Percentiles rank a stretch among this genome's conserved stretches.
Conservation (phyloP, 2,329 filamentous ascomycete species). For the Madurella mycetomatis region DNA sequence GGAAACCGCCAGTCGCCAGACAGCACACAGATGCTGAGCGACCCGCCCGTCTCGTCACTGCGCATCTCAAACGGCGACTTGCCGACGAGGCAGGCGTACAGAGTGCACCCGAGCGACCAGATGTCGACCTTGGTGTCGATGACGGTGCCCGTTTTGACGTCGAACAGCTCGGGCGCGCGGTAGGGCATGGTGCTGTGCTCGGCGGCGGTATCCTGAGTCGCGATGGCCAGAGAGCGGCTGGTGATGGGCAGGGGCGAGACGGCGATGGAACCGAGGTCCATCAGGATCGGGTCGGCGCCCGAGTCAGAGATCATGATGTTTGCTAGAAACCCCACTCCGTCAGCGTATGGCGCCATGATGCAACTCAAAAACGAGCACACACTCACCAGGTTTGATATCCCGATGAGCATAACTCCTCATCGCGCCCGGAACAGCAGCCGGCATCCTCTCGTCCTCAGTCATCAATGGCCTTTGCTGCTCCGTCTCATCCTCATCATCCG, state of each 20-base stretch:
- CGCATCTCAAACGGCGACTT: slow-evolving; percentile 96
- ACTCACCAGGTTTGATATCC: slow-evolving; percentile 90
- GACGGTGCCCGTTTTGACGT: slow-evolving; percentile 87
- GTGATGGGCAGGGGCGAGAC: slow-evolving; percentile 86
- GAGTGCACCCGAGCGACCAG: slow-evolving; percentile 95
- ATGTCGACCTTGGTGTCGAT: slow-evolving; percentile 98
- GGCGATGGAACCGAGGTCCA: slow-evolving; percentile 92
- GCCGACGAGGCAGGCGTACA: slow-evolving; percentile 93
- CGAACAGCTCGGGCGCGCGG: slow-evolving; percentile 93
- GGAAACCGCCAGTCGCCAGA: slow-evolving; percentile 97
- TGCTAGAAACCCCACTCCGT: slow-evolving; percentile 39
- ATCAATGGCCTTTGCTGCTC: slow-evolving; percentile 80
- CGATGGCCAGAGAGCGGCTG: slow-evolving; percentile 81
- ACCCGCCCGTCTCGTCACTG: slow-evolving; percentile 92
- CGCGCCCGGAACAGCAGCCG: slow-evolving; percentile 59
- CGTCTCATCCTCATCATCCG: slow-evolving; percentile 64
- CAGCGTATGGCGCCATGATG: background rate
- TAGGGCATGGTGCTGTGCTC: slow-evolving; percentile 99
- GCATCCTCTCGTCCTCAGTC: slow-evolving; percentile 67
- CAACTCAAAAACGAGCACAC: background rate
- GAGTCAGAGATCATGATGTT: slow-evolving; percentile 99
- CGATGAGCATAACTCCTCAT: slow-evolving; percentile 83
- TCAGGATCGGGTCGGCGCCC: slow-evolving; percentile 83
- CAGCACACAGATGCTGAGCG: slow-evolving; percentile 84
- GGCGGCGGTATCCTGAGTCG: slow-evolving; percentile 88